Percentiles rank a stretch among this genome's conserved stretches.
Conservation (phyloP, 345 rosid genomes). For the Abelmoschus esculentus region DNA sequence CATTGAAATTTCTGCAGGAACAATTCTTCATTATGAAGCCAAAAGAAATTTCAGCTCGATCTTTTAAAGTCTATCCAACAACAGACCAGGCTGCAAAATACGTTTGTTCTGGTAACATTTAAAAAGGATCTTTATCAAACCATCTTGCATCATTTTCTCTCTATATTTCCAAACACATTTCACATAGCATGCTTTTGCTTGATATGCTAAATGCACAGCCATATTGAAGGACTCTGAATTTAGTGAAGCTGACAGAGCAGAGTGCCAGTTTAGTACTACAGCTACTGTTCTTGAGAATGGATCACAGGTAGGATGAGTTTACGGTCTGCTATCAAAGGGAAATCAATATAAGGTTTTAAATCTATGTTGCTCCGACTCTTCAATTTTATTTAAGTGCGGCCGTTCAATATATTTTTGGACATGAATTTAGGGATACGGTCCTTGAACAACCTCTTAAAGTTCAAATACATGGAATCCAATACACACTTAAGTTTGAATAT, state of each 20-base stretch:
- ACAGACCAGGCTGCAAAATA: slow-evolving; percentile 83
- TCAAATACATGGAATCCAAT: no score
- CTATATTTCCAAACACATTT: not conserved
- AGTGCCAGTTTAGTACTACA: slow-evolving; percentile 90
- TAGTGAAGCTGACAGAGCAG: slow-evolving; percentile 85
- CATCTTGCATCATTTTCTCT: not conserved
- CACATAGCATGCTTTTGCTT: slow-evolving; percentile 8
- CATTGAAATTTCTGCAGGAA: slow-evolving; percentile 43
- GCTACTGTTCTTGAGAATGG: slow-evolving; percentile 82
- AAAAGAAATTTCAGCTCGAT: slow-evolving; percentile 42
- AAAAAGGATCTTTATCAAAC: not conserved
- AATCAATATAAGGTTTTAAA: no score
- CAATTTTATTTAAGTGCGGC: no score
- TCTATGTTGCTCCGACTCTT: no score
- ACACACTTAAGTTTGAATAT: no score
- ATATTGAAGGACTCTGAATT: slow-evolving; percentile 28
- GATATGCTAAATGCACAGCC: slow-evolving; percentile 35
- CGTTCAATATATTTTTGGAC: no score
- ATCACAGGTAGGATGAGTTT: slow-evolving; percentile 48
- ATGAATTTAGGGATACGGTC: no score
- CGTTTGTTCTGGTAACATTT: slow-evolving; percentile 52
- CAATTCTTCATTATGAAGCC: slow-evolving; percentile 88
- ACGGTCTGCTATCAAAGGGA: no score
- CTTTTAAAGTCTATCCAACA: slow-evolving; percentile 69
- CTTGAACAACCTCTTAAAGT: no score